Conservation (phyloP, 2,329 filamentous ascomycete species). For the Aaosphaeria pasadenensis region DNA sequence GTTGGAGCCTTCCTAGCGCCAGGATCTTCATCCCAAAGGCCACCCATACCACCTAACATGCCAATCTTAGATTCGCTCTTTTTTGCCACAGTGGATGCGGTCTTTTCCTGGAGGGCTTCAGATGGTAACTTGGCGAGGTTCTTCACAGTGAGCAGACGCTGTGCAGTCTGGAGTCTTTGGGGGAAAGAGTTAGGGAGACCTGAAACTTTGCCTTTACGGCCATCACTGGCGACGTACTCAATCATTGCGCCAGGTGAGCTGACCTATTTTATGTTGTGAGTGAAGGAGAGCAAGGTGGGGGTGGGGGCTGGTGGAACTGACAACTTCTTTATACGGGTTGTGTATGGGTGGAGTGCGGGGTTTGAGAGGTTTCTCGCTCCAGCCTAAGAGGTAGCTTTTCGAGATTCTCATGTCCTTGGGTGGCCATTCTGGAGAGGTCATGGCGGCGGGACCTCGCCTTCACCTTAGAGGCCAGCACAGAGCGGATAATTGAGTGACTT, state of each 20-base stretch:
- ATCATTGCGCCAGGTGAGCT: conserved; percentile 20
- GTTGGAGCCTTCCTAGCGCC: not conserved
- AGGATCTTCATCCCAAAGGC: not conserved
- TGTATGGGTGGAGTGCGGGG: not conserved
- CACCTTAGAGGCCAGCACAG: too few relatives aligned
- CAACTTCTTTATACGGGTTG: not conserved
- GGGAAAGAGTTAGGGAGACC: not conserved
- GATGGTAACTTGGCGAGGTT: conserved; percentile 12
- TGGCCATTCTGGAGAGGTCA: not conserved
- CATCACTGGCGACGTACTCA: conserved; percentile 33
- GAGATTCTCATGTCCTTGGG: not conserved
- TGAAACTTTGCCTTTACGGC: conserved; percentile 19
- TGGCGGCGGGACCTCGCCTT: not conserved
- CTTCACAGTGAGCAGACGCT: conserved; percentile 1
- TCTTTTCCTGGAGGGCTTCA: conserved; percentile 1
- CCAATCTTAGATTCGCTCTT: not conserved
- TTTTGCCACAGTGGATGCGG: not conserved
- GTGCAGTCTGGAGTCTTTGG: not conserved
- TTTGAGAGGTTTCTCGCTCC: not conserved
- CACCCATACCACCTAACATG: not conserved
- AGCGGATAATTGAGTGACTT: too few relatives aligned
- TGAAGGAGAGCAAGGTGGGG: not conserved
- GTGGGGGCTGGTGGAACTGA: not conserved
- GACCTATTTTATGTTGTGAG: not conserved
- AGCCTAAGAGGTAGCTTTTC: not conserved